These are phyloP conservation scores for Stachybotrys chartarum DNA, from an alignment of 2,329 filamentous ascomycete genomes.

Conservation along the genomic window DNA sequence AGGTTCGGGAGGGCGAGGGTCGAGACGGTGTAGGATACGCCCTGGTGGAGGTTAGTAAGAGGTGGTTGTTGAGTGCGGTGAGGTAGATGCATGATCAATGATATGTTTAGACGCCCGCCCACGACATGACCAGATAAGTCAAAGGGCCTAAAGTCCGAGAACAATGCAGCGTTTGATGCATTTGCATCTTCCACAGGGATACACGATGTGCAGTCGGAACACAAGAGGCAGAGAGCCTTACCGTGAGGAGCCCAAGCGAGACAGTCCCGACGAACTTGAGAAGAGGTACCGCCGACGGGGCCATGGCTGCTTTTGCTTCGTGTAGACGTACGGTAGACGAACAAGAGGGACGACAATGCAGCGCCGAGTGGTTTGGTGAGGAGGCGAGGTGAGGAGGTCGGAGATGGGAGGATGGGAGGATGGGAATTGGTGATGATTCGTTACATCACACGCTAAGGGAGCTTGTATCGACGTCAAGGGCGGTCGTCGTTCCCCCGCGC, in stretches of 20 bases:
- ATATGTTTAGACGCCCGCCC: too few species aligned
- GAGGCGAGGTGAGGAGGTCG: background rate
- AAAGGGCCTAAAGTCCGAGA: too few species aligned
- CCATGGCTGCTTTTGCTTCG: slow-evolving; percentile 37
- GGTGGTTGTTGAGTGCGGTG: background rate
- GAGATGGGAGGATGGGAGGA: background rate
- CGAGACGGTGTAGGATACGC: slow-evolving; percentile 79
- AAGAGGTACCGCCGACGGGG: slow-evolving; percentile 62
- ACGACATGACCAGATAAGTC: too few species aligned
- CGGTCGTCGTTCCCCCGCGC: too few species aligned
- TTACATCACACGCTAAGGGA: background rate
- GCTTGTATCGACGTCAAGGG: background rate
- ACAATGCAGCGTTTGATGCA: too few species aligned
- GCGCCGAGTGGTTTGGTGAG: background rate
- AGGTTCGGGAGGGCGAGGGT: slow-evolving; percentile 73
- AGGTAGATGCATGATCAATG: too few species aligned
- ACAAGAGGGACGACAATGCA: too few species aligned
- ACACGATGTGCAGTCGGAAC: too few species aligned
- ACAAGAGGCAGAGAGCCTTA: slow-evolving; percentile 37
- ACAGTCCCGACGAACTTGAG: slow-evolving; percentile 92
- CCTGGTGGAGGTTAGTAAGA: slow-evolving; percentile 42
- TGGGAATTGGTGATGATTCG: background rate
- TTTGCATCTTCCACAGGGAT: too few species aligned
- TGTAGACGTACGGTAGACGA: background rate
- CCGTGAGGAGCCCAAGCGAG: slow-evolving; percentile 80